Evolutionary conservation across 2,329 filamentous ascomycete species (phyloP).

Genomic region (Colletotrichum viniferum): DNA sequence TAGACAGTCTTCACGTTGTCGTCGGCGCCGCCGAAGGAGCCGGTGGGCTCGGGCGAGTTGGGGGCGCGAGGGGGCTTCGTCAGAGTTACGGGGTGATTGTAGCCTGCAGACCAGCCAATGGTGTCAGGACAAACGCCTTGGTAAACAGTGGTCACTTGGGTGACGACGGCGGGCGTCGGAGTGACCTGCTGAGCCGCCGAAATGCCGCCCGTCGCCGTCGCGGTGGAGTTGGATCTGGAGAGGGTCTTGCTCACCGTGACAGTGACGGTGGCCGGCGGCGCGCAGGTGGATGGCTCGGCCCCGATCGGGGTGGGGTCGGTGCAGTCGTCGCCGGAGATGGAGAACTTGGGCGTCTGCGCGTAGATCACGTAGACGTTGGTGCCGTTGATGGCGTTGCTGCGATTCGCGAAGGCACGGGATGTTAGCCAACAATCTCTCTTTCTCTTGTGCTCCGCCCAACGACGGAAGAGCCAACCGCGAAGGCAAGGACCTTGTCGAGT

Average conservation of each 20-base stretch:
- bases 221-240: slow-evolving; percentile 15
- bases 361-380: slow-evolving; percentile 49
- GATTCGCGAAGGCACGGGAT: neutral
- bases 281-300: slow-evolving; percentile 27
- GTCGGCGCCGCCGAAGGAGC: neutral
- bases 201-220: slow-evolving; percentile 16
- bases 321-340: slow-evolving; percentile 34
- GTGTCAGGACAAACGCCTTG: slow-evolving; percentile 20
- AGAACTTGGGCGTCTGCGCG: slow-evolving; percentile 44
- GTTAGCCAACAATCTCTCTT: neutral
- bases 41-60: neutral
- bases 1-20: slow-evolving; percentile 12
- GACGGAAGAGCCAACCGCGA: neutral
- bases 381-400: slow-evolving; percentile 45
- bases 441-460: neutral
- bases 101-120: slow-evolving; percentile 17
- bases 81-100: slow-evolving; percentile 18
- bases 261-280: slow-evolving; percentile 28
- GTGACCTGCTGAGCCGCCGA: slow-evolving; percentile 10
- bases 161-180: neutral
- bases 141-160: neutral
- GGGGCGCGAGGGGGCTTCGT: slow-evolving; percentile 8
- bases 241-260: slow-evolving; percentile 24
- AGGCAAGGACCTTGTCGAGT: neutral
- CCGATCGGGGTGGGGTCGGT: slow-evolving; percentile 24